These are phyloP conservation scores for Apiospora saccharicola DNA, from an alignment of 2,329 filamentous ascomycete genomes.

Conservation along the genomic window DNA sequence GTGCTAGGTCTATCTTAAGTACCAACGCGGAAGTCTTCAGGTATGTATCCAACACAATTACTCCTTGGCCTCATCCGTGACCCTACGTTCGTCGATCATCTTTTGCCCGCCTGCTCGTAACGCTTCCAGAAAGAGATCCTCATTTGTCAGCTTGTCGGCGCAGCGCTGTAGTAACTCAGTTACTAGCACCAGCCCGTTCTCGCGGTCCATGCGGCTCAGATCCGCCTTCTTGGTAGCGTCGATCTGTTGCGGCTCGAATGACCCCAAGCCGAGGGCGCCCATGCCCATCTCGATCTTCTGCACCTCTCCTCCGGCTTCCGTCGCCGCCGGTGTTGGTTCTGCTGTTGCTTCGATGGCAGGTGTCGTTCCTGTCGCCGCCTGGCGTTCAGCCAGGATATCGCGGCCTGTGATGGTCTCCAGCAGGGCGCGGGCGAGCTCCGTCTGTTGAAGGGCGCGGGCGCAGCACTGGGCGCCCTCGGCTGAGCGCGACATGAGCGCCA, in stretches of 20 bases:
- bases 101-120: slow-evolving; percentile 38
- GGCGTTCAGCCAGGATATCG: slow-evolving; percentile 33
- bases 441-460: slow-evolving; percentile 49
- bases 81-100: neutral
- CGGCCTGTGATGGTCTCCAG: slow-evolving; percentile 58
- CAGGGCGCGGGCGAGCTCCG: slow-evolving; percentile 53
- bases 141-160: slow-evolving; percentile 48
- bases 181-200: slow-evolving; percentile 67
- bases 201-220: slow-evolving; percentile 61
- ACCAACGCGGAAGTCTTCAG: neutral
- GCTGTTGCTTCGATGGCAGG: neutral
- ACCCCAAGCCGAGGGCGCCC: slow-evolving; percentile 39
- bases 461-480: slow-evolving; percentile 57
- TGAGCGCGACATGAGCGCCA: slow-evolving; percentile 66
- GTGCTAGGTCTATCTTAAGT: neutral
- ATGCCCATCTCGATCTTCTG: slow-evolving; percentile 22
- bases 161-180: slow-evolving; percentile 60
- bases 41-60: neutral
- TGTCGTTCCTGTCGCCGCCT: neutral
- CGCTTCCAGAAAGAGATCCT: slow-evolving; percentile 54
- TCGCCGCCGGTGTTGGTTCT: neutral
- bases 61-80: neutral
- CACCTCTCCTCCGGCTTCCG: neutral
- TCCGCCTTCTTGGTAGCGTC: slow-evolving; percentile 52
- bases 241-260: slow-evolving; percentile 54